These are phyloP conservation scores for Fusarium nematophilum DNA, from an alignment of 2,329 filamentous ascomycete species.

Conservation along the genomic window DNA sequence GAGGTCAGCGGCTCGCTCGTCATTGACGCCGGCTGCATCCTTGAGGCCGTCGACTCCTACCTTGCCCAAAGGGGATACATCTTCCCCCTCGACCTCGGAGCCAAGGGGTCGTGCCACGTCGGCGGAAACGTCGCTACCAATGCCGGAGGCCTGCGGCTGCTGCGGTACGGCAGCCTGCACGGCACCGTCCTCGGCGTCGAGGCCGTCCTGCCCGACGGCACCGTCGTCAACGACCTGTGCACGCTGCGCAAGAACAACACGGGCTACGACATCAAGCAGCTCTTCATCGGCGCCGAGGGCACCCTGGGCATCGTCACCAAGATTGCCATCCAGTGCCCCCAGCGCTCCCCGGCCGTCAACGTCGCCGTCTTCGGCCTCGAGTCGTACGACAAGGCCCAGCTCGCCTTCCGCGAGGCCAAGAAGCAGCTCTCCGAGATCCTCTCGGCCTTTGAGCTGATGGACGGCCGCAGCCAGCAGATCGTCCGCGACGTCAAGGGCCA, in stretches of 20 bases:
- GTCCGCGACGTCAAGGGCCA: conserved; percentile 80
- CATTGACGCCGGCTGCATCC: conserved; percentile 88
- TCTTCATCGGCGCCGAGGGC: conserved; percentile 95
- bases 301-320: conserved; percentile 95
- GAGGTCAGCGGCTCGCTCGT: conserved; percentile 91
- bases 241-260: conserved; percentile 98
- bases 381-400: conserved; percentile 88
- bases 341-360: conserved; percentile 87
- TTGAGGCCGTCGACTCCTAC: conserved; percentile 89
- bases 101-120: conserved; percentile 96
- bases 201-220: conserved; percentile 93
- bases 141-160: conserved; percentile 87
- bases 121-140: conserved; percentile 97
- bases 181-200: conserved; percentile 93
- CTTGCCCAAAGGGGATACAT: conserved; percentile 86
- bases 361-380: conserved; percentile 94
- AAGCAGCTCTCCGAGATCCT: conserved; percentile 92
- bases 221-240: conserved; percentile 87
- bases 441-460: conserved; percentile 98
- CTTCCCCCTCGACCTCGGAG: conserved; percentile 96
- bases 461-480: conserved; percentile 81
- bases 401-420: conserved; percentile 90
- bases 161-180: conserved; percentile 94
- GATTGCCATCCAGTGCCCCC: conserved; percentile 89
- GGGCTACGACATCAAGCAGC: conserved; percentile 95